These are phyloP conservation scores for Leishmania lainsoni DNA, from an alignment of 208 protist genomes.

Conservation along the genomic window DNA sequence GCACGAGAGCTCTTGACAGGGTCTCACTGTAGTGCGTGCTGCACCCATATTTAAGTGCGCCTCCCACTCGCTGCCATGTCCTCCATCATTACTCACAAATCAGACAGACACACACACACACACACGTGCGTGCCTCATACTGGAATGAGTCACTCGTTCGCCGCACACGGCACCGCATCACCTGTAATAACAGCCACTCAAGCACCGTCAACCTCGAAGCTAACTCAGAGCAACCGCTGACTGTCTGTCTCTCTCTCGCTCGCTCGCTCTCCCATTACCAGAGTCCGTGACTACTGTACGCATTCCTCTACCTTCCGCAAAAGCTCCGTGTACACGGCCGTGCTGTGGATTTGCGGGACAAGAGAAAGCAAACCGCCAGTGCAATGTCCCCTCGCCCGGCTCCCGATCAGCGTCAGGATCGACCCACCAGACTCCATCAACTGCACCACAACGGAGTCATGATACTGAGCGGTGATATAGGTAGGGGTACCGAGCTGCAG, in stretches of 20 bases:
- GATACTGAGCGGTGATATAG: conserved; percentile 87
- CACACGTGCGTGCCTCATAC: background rate
- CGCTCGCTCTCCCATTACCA: background rate
- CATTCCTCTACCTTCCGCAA: conserved; percentile 32
- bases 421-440: conserved; percentile 47
- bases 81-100: background rate
- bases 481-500: conserved; percentile 59
- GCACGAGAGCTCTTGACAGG: background rate
- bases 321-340: conserved; percentile 25
- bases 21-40: background rate
- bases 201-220: background rate
- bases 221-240: background rate
- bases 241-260: background rate
- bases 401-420: conserved; percentile 80
- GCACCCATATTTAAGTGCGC: background rate
- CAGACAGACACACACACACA: background rate
- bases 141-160: background rate
- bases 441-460: conserved; percentile 82
- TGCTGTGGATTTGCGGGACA: conserved; percentile 61
- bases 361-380: conserved; percentile 77
- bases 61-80: background rate
- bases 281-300: conserved; percentile 16
- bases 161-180: background rate
- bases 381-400: conserved; percentile 77
- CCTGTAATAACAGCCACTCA: background rate